Base-by-base conservation (phyloP, 1,284 basidiomycete genomes). In the Naganishia liquefaciens region DNA sequence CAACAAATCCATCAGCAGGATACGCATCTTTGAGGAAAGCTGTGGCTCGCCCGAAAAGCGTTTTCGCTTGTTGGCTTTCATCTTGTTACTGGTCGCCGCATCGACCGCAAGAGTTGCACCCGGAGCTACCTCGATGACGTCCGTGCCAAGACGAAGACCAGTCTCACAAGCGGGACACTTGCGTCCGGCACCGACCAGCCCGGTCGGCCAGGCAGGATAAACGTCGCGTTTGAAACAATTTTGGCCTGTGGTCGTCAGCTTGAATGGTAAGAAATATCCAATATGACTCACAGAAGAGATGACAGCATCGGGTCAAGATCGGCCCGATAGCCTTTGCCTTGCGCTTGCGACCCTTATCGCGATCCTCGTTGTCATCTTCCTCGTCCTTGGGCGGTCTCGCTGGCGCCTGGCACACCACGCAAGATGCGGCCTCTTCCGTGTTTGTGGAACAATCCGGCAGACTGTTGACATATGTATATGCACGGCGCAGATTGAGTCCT, bases 271-370 rank as follows among this genome's bases (percentile, higher is more conserved):
- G 23, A 15, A 13, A 43, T 19, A 67, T 71, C 72, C 68, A 73
- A 74, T 4, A 42, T 19, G 13, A 76, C 76, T 73, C 73, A 82
- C 93, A 97, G 77, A 91, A 94, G 37, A 98, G 82, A 77, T 99
- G 96, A 73, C 93, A 90, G 78, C 96, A 99, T 64, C 88, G 86
- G 7, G 96, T 97, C 72, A 99, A 78, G 54, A 96, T 79, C 1
- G 76, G 75, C 44, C 73, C 73, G 7, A 60, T 51, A 62, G 71
- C 72, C 62, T 68, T 69, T 25, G 33, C 39, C 43, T 73, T 75
- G 23, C 55, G 62, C 57, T 73, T 74, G 60, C 74, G 75, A 9
- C 53, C 47, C 55, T 73, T 75, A 9, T 67, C 52, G 61, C 72
- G 73, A 42, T 73, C 73, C 61, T 67, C 68, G 25, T 55, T 28